Evolutionary conservation across 148 eudicot genomes (phyloP), one percentile per base, ranked within the genome.

Genomic region (Fallopia convolvulus): DNA sequence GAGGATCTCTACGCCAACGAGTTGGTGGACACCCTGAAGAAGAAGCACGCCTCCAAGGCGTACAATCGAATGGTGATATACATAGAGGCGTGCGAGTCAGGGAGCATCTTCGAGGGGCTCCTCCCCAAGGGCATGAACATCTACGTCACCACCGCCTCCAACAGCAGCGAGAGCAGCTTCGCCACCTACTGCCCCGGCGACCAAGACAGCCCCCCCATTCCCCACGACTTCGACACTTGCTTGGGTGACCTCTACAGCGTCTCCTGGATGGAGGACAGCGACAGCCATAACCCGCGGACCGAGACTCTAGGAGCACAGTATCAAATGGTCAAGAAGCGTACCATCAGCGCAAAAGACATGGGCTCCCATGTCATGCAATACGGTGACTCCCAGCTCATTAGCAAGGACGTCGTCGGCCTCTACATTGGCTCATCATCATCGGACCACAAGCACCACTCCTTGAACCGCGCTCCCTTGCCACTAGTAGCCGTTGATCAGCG

Each of bases 51-150:
- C 13, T 61, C 75, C 10, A 74, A 75, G 20, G 15, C 81, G 6
- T 83, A 81, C 81, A 78, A 83, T 71, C 76, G 63, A 33, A 81
- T 83, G 86, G 86, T 92, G 20, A 80, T 92, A 80, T 92, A 94
- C 76, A 74, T 94, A 8, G 98, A 94, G 85, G 92, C 98, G 26
- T 94, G 97, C 79, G 98, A 94, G 78, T 79, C 97, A 36, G 98
- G 97, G 68, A 94, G 98, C 76, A 84, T 94, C 1, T 89, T 92
- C 76, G 95, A 90, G n/a, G 98, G 98, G 50, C 82, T 94, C 40
- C 81, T 92, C 74, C 93, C 97, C 0, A 76, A 82, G 68, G 86
- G 86, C 70, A 39, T 90, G 60, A 90, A 84, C 61, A 90, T 94
- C 61, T 94, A 89, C 40, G 97, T 78, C 58, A 89, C 89, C 42